These are phyloP conservation scores for Macrolepiota albuminosa DNA, from an alignment of 768 basidiomycete species.

Conservation along the genomic window DNA sequence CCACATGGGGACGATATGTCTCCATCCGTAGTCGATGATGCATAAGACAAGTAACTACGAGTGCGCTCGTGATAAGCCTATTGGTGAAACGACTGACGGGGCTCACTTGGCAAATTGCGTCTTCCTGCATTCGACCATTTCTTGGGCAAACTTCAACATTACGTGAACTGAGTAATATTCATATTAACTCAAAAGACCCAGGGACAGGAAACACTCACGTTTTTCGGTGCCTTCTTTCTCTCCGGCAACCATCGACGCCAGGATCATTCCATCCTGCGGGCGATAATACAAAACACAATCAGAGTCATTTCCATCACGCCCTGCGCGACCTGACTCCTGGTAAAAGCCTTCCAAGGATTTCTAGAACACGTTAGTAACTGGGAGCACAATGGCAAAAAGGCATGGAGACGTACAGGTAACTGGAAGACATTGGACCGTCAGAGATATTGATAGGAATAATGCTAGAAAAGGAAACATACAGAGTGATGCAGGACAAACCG, in stretches of 20 bases:
- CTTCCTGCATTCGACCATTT: constrained; percentile 77
- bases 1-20: constrained; percentile 64
- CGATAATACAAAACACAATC: constrained; percentile 89
- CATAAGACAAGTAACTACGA: constrained; percentile 65
- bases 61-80: neutral
- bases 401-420: constrained; percentile 24
- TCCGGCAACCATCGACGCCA: constrained; percentile 51
- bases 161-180: constrained; percentile 50
- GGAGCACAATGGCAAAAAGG: too few species aligned
- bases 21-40: too few species aligned
- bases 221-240: constrained; percentile 58
- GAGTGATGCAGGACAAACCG: constrained; percentile 89
- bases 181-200: neutral
- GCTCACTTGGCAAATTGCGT: constrained; percentile 76
- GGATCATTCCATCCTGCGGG: constrained; percentile 62
- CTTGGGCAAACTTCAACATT: constrained; percentile 77
- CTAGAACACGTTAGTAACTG: constrained; percentile 26
- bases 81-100: neutral
- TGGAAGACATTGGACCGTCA: constrained; percentile 1
- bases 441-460: neutral
- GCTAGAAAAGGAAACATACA: constrained; percentile 37
- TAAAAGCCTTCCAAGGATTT: constrained; percentile 91
- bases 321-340: constrained; percentile 93
- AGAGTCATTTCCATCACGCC: constrained; percentile 81
- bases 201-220: constrained; percentile 34